phyloP scores from a whole-genome alignment of 1,284 basidiomycete genomes.

The Wolfiporia cocos region DNA sequence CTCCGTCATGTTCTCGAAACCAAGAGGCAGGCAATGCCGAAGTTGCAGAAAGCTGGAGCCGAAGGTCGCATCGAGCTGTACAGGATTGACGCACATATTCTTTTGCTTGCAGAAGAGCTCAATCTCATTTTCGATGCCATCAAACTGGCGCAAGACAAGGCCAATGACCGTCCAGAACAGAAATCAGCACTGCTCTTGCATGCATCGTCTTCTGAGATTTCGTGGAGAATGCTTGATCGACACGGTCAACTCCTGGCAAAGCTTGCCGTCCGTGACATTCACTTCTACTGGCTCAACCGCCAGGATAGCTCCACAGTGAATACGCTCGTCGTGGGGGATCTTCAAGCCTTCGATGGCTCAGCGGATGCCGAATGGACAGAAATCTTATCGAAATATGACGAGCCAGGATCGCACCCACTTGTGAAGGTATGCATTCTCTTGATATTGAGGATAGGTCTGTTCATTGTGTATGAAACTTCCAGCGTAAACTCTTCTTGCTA shows the following conservation, averaged over 20 bases:
- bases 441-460: background rate
- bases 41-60: slow-evolving; percentile 33
- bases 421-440: slow-evolving; percentile 47
- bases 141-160: slow-evolving; percentile 72
- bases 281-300: slow-evolving; percentile 83
- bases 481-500: slow-evolving; percentile 64
- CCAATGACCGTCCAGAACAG: slow-evolving; percentile 65
- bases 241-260: slow-evolving; percentile 77
- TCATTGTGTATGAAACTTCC: slow-evolving; percentile 9
- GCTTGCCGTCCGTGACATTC: slow-evolving; percentile 74
- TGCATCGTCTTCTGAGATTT: slow-evolving; percentile 82
- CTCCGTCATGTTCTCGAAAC: slow-evolving; percentile 67
- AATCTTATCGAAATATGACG: slow-evolving; percentile 75
- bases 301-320: slow-evolving; percentile 88
- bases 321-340: slow-evolving; percentile 70
- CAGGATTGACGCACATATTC: slow-evolving; percentile 72
- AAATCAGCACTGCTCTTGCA: slow-evolving; percentile 82
- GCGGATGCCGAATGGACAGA: slow-evolving; percentile 85
- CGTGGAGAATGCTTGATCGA: slow-evolving; percentile 91
- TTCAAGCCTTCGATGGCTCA: slow-evolving; percentile 86
- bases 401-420: slow-evolving; percentile 60
- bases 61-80: slow-evolving; percentile 53
- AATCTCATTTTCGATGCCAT: slow-evolving; percentile 89
- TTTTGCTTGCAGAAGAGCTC: slow-evolving; percentile 76
- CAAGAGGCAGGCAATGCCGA: slow-evolving; percentile 44